A percentile compares a stretch with the other conserved stretches of the same genome.
Conservation (phyloP, 2,329 filamentous ascomycete genomes). For the Pseudophaeomoniella oleicola region DNA sequence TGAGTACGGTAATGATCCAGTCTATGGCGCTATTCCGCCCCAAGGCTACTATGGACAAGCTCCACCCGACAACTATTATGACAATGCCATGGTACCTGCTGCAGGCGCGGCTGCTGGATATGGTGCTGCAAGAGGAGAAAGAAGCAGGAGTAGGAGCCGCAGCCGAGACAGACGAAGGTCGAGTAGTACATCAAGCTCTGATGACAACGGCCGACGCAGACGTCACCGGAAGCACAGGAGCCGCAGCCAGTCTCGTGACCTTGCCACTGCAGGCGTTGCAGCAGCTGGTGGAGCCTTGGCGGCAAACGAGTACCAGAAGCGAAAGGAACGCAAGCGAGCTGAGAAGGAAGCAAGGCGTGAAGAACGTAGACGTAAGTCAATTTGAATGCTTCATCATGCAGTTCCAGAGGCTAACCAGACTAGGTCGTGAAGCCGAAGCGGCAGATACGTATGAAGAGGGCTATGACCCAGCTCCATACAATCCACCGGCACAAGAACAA, state of each 20-base stretch:
- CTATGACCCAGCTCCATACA: conserved; percentile 23
- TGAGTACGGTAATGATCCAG: conserved; percentile 49
- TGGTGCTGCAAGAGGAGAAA: conserved; percentile 17
- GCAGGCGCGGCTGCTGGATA: conserved; percentile 15
- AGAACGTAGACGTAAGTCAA: conserved; percentile 16
- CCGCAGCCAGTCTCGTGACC: conserved; percentile 24
- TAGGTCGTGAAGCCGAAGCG: conserved; percentile 16
- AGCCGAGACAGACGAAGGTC: conserved; percentile 32
- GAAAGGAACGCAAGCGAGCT: conserved; percentile 40
- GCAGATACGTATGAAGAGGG: conserved; percentile 25
- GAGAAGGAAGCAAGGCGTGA: conserved; percentile 37
- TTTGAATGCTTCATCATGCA: no score
- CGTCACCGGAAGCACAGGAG: conserved; percentile 16
- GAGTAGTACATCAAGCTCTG: conserved; percentile 21
- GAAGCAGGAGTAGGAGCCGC: conserved; percentile 29
- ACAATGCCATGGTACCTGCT: conserved; percentile 27
- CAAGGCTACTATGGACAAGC: conserved; percentile 32
- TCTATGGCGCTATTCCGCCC: conserved; percentile 38
- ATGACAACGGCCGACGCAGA: conserved; percentile 17
- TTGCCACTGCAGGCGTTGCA: conserved; percentile 41
- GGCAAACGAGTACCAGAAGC: conserved; percentile 42
- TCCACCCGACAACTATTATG: conserved; percentile 22
- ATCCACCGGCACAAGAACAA: conserved; percentile 21
- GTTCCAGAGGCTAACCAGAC: no score
- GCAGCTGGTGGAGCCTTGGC: conserved; percentile 43